A percentile compares a stretch with the other conserved stretches of the same genome.
Evolutionary conservation across 768 basidiomycete genomes (phyloP).

Genomic region (Boletus sp.): DNA sequence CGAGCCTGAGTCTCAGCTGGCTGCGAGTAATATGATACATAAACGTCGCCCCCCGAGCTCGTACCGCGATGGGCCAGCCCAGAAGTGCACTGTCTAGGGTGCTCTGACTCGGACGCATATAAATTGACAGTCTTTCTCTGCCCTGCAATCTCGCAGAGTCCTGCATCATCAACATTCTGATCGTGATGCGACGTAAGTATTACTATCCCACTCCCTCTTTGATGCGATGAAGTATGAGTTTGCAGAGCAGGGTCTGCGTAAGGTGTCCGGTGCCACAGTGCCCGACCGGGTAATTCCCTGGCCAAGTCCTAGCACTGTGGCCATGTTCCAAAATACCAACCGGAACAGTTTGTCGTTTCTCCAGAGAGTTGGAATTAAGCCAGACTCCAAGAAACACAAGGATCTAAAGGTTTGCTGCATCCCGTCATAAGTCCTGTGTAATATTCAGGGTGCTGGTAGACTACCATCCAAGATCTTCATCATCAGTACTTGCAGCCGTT

Average conservation of each 20-base stretch:
- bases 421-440: background rate
- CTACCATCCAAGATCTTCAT: constrained; percentile 4
- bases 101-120: background rate
- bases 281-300: background rate
- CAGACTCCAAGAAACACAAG: constrained; percentile 7
- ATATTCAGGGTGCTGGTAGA: background rate
- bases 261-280: background rate
- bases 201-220: background rate
- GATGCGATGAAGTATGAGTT: background rate
- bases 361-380: background rate
- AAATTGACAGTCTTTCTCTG: background rate
- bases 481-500: constrained; percentile 5
- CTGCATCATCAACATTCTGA: background rate
- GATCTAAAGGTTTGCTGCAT: background rate
- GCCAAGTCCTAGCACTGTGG: background rate
- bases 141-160: too few relatives aligned
- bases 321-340: background rate
- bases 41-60: background rate
- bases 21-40: constrained; percentile 16
- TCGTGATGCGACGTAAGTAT: constrained; percentile 1
- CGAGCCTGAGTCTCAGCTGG: too few relatives aligned
- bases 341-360: background rate
- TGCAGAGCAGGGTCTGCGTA: background rate
- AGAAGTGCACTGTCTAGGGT: constrained; percentile 5
- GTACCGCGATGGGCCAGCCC: background rate